phyloP scores from a whole-genome alignment of 345 rosid species.

The Hibiscus trionum region DNA sequence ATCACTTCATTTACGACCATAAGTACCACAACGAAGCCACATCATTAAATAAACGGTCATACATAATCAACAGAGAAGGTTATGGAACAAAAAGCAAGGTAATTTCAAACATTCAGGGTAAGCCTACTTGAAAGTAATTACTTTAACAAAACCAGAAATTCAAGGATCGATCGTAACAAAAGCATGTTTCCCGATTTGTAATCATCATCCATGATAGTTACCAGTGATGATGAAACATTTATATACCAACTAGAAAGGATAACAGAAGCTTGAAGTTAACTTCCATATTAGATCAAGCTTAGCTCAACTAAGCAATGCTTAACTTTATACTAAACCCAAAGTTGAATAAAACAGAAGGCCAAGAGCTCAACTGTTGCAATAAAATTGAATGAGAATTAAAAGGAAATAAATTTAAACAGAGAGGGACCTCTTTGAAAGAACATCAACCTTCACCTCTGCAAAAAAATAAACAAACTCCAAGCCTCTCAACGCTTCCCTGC shows the following conservation, averaged over 20 bases:
- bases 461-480: neutral
- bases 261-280: neutral
- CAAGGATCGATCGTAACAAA: neutral
- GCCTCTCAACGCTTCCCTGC: slow-evolving; percentile 28
- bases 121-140: neutral
- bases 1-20: neutral
- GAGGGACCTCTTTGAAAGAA: slow-evolving; percentile 7
- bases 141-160: neutral
- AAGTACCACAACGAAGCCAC: neutral
- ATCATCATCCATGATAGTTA: neutral
- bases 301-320: neutral
- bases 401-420: neutral
- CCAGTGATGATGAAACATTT: neutral
- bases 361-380: neutral
- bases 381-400: neutral
- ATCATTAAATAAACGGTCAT: neutral
- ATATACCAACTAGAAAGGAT: neutral
- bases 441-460: slow-evolving; percentile 8
- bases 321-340: neutral
- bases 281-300: neutral
- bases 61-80: neutral
- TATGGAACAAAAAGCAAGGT: neutral
- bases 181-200: neutral
- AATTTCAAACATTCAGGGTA: neutral
- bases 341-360: neutral